These are phyloP conservation scores for Boletales sp. DNA, from an alignment of 768 basidiomycete genomes.

Conservation along the genomic window DNA sequence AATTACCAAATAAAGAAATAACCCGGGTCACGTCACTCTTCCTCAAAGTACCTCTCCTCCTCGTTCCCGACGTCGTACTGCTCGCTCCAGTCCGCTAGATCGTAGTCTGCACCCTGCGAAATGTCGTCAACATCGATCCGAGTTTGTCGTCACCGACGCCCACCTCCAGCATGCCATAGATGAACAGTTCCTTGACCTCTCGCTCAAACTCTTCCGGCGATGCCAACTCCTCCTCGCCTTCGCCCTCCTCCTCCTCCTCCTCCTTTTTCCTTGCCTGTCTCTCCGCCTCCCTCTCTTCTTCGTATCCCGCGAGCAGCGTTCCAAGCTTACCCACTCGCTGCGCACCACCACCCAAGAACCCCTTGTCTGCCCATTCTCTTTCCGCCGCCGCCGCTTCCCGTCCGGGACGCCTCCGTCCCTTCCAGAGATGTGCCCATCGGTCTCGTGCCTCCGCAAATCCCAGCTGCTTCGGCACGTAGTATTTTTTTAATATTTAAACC, in stretches of 20 bases:
- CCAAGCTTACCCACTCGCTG: slow-evolving; percentile 72
- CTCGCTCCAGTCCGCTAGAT: slow-evolving; percentile 73
- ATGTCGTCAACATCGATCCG: not conserved
- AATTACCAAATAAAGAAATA: slow-evolving; percentile 11
- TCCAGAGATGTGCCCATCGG: slow-evolving; percentile 69
- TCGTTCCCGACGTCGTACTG: slow-evolving; percentile 58
- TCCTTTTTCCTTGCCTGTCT: slow-evolving; percentile 54
- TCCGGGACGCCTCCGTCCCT: slow-evolving; percentile 48
- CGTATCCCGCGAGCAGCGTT: slow-evolving; percentile 61
- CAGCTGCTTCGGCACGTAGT: slow-evolving; percentile 60
- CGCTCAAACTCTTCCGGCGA: slow-evolving; percentile 62
- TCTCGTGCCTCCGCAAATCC: slow-evolving; percentile 48
- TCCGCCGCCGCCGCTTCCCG: slow-evolving; percentile 61
- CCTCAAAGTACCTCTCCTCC: slow-evolving; percentile 71
- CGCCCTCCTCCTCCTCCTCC: slow-evolving; percentile 43
- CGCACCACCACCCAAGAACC: slow-evolving; percentile 54
- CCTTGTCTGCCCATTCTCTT: slow-evolving; percentile 58
- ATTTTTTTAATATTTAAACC: too few relatives aligned
- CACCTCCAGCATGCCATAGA: slow-evolving; percentile 74
- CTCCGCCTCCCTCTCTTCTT: slow-evolving; percentile 75
- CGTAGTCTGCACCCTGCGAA: slow-evolving; percentile 63
- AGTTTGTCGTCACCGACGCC: slow-evolving; percentile 19
- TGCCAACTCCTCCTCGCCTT: slow-evolving; percentile 35
- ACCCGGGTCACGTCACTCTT: slow-evolving; percentile 31
- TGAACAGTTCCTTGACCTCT: slow-evolving; percentile 62